Evolutionary conservation across 2,329 filamentous ascomycete genomes (phyloP).

Genomic region (Endocalyx cinctus): DNA sequence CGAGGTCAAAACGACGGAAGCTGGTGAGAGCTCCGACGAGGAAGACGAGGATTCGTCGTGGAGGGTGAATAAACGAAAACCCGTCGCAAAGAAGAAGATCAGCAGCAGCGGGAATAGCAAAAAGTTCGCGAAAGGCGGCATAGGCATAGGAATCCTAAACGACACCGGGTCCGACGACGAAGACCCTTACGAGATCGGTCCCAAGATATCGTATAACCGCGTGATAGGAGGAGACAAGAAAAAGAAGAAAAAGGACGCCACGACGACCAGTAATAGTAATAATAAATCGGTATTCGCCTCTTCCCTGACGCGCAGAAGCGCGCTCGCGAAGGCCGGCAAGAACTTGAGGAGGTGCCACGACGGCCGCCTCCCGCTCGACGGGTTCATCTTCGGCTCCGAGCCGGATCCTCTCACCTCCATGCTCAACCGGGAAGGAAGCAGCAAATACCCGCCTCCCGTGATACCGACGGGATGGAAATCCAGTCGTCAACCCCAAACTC

Average conservation of each 20-base stretch:
- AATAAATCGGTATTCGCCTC: constrained; percentile 66
- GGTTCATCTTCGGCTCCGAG: constrained; percentile 67
- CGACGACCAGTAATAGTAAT: constrained; percentile 57
- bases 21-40: constrained; percentile 34
- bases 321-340: constrained; percentile 31
- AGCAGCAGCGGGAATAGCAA: no score
- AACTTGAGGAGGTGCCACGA: constrained; percentile 73
- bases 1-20: constrained; percentile 18
- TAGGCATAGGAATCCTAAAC: constrained; percentile 85
- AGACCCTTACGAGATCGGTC: constrained; percentile 88
- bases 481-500: constrained; percentile 39
- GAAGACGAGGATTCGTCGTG: constrained; percentile 36
- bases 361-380: constrained; percentile 71
- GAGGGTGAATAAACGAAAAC: no score
- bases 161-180: constrained; percentile 94
- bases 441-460: constrained; percentile 58
- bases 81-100: no score
- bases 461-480: constrained; percentile 73
- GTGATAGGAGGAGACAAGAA: constrained; percentile 79
- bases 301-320: constrained; percentile 51
- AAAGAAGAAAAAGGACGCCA: constrained; percentile 56
- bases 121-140: constrained; percentile 55
- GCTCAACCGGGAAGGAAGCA: constrained; percentile 31
- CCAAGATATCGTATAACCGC: constrained; percentile 81
- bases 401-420: constrained; percentile 43